Evolutionary conservation across 805 yeast genomes (phyloP).

Genomic region (Ogataea glucozyma): DNA sequence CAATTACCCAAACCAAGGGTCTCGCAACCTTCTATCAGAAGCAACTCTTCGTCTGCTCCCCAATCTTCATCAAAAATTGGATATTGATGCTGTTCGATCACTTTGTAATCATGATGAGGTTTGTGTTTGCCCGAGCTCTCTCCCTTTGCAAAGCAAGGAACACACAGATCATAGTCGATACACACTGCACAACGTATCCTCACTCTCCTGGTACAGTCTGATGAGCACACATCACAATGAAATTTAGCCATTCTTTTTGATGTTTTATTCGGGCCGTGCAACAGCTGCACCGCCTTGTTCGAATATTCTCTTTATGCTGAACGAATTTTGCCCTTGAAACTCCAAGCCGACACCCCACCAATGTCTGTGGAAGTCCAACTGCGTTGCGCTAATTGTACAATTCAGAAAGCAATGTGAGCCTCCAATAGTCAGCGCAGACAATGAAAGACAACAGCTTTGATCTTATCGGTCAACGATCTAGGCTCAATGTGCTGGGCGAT

Average conservation of each 20-base stretch:
- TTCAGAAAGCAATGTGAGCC: neutral
- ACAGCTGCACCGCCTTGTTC: constrained; percentile 5
- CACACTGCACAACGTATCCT: constrained; percentile 91
- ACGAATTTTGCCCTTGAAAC: constrained; percentile 2
- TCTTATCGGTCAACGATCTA: neutral
- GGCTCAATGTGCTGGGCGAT: constrained; percentile 2
- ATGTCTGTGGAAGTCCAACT: neutral
- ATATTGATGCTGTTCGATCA: constrained; percentile 91
- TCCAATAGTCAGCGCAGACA: neutral
- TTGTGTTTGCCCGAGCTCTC: constrained; percentile 78
- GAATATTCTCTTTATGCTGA: neutral
- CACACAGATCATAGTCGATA: constrained; percentile 94
- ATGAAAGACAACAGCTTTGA: neutral
- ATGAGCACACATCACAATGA: constrained; percentile 95
- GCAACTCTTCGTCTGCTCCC: constrained; percentile 98
- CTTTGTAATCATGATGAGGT: constrained; percentile 91
- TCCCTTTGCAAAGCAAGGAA: constrained; percentile 93
- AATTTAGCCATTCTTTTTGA: constrained; percentile 51
- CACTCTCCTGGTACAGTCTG: constrained; percentile 91
- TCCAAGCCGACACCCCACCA: neutral
- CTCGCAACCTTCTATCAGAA: constrained; percentile 88
- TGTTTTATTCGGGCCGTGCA: neutral
- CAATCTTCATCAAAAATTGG: constrained; percentile 88
- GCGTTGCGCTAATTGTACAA: neutral
- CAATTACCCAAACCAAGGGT: constrained; percentile 92